phyloP scores from a whole-genome alignment of 129 eudicot species.

The Lactuca sativa region DNA sequence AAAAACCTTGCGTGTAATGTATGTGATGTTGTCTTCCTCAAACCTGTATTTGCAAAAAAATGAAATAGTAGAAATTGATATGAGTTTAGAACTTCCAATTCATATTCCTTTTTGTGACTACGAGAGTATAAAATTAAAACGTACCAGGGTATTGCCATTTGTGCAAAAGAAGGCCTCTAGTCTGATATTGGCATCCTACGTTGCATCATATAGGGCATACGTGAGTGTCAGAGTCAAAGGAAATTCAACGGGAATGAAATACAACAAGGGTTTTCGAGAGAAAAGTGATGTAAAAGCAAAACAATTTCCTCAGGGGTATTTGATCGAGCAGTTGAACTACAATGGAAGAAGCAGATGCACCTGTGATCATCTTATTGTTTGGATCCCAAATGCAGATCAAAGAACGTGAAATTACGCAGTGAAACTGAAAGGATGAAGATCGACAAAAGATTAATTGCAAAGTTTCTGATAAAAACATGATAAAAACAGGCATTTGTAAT shows the following conservation, averaged over 20 bases:
- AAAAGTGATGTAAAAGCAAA: not conserved
- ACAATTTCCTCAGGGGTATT: slow-evolving; percentile 19
- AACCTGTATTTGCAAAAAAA: slow-evolving; percentile 32
- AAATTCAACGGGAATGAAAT: not conserved
- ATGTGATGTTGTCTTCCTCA: slow-evolving; percentile 19
- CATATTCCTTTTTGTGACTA: too few species aligned
- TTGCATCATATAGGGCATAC: slow-evolving; percentile 40
- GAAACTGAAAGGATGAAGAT: slow-evolving; percentile 6
- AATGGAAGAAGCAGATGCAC: slow-evolving; percentile 23
- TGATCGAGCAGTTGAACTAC: slow-evolving; percentile 30
- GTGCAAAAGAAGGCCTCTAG: slow-evolving; percentile 14
- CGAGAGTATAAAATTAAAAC: not conserved
- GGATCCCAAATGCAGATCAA: slow-evolving; percentile 20
- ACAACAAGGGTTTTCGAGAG: not conserved
- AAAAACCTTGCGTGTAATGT: slow-evolving; percentile 12
- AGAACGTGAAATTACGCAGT: not conserved
- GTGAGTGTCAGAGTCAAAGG: slow-evolving; percentile 5
- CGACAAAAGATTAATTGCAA: not conserved
- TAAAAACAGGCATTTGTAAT: too few species aligned
- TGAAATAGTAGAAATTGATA: too few species aligned
- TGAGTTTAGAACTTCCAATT: not conserved
- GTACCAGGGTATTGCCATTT: slow-evolving; percentile 29
- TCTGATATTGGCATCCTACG: slow-evolving; percentile 44
- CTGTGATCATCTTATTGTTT: slow-evolving; percentile 27
- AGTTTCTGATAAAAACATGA: not conserved